phyloP scores from a whole-genome alignment of 2,329 filamentous ascomycete species.

The Apiospora aurea region DNA sequence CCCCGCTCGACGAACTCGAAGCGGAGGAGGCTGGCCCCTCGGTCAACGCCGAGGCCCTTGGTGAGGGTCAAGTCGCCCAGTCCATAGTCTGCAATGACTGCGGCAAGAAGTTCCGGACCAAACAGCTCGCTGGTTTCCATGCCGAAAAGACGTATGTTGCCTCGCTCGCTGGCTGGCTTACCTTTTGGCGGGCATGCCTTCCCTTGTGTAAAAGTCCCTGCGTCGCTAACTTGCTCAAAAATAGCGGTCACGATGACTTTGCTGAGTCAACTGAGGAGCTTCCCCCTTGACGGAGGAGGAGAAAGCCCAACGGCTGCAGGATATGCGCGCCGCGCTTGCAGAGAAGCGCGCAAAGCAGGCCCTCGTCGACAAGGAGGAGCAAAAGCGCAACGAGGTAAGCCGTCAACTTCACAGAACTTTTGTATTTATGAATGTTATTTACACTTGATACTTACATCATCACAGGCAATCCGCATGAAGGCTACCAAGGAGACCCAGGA shows the following conservation, averaged over 20 bases:
- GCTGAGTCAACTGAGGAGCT: constrained; percentile 93
- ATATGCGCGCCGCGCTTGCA: constrained; percentile 74
- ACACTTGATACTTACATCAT: constrained; percentile 28
- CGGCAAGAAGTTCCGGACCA: constrained; percentile 85
- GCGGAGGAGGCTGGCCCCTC: constrained; percentile 59
- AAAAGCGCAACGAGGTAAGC: constrained; percentile 82
- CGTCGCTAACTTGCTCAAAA: constrained; percentile 30
- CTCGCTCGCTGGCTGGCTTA: neutral
- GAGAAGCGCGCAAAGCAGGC: constrained; percentile 75
- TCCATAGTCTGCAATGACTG: constrained; percentile 96
- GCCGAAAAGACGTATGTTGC: constrained; percentile 77
- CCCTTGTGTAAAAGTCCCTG: neutral
- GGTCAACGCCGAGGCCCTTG: constrained; percentile 68
- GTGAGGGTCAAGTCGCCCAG: constrained; percentile 74
- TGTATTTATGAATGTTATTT: neutral
- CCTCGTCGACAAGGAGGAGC: constrained; percentile 78
- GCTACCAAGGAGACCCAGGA: constrained; percentile 89
- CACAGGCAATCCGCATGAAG: constrained; percentile 77
- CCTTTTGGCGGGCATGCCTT: neutral
- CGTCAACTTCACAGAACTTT: neutral
- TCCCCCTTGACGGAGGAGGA: constrained; percentile 88
- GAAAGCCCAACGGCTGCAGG: constrained; percentile 80
- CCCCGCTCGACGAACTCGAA: constrained; percentile 81
- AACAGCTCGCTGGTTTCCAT: constrained; percentile 86
- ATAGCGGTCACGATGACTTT: constrained; percentile 85